phyloP scores from a whole-genome alignment of 2,329 filamentous ascomycete genomes.

The Fusarium torreyae region DNA sequence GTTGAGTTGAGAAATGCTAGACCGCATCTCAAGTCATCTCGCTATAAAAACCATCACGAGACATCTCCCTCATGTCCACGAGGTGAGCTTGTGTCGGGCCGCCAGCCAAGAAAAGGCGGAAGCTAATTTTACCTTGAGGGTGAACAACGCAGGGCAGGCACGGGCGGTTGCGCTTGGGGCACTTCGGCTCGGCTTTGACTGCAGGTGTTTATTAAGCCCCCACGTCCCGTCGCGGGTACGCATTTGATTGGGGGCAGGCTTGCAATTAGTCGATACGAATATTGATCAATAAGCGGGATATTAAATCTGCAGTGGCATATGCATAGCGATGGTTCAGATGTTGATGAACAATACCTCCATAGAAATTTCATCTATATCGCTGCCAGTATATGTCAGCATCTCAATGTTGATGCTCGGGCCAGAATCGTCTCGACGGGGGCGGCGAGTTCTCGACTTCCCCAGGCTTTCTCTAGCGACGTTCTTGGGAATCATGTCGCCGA shows the following conservation, averaged over 20 bases:
- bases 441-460: conserved; percentile 36
- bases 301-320: not conserved
- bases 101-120: conserved; percentile 28
- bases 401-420: conserved; percentile 8
- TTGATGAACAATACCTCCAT: not conserved
- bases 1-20: not conserved
- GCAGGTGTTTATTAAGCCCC: conserved; percentile 5
- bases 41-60: conserved; percentile 33
- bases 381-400: conserved; percentile 8
- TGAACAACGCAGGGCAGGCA: conserved; percentile 1
- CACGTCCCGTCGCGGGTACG: conserved; percentile 28
- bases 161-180: conserved; percentile 16
- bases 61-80: conserved; percentile 27
- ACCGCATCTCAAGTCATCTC: conserved; percentile 19
- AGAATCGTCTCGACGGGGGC: conserved; percentile 13
- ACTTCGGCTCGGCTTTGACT: conserved; percentile 22
- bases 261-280: conserved; percentile 18
- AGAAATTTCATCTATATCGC: not conserved
- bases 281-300: not conserved
- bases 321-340: not conserved
- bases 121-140: conserved; percentile 24
- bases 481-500: conserved; percentile 27
- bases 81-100: conserved; percentile 37
- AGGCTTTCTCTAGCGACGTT: conserved; percentile 22
- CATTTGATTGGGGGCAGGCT: conserved; percentile 13